Evolutionary conservation across 192 early-diverging fungal species (phyloP), one percentile per base, ranked within the genome.

Genomic region (Geosiphon pyriformis): DNA sequence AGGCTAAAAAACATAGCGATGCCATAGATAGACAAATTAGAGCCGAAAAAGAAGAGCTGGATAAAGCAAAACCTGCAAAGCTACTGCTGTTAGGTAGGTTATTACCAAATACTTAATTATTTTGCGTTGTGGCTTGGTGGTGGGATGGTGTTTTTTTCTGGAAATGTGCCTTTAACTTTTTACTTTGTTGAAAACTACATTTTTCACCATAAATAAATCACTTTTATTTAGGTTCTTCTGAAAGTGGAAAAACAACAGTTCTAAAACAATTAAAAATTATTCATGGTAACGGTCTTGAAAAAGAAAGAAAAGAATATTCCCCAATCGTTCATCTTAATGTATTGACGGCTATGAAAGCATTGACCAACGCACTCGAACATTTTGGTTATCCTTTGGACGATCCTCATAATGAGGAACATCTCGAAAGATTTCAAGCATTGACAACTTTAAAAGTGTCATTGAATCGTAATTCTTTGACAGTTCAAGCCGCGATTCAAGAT

Each of bases 201-300:
- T 20, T n/a, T n/a, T n/a, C n/a, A 50, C 10, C 15, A 17, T 17
- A 55, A 55, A 55, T 10, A 6, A 55, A 29, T 51, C 30, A 29
- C 26, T 42, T 47, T 27, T 30, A 48, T 22, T 23, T 73, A 82
- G 83, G 83, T 58, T 81, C 84, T 34, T 80, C 81, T 20, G 84
- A 86, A 67, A 81, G 80, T n/a, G 84, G 84, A 50, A 86, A 86
- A 74, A 81, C 84, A 3, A 86, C 84, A 12, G 77, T 79, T 6
- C 55, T 77, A 25, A 73, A 74, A 29, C 79, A 76, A 61, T 42
- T 72, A n/a, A 69, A 72, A 71, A 59, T 72, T 30, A 69, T 75
- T 27, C 71, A 69, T 48, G 69, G 73, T 42, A 62, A 72, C 42
- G 79, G 77, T 29, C 55, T 64, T 34, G 72, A 72, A 68, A 30